Conservation (phyloP, 345 rosid genomes). For the Salix dunnii region DNA sequence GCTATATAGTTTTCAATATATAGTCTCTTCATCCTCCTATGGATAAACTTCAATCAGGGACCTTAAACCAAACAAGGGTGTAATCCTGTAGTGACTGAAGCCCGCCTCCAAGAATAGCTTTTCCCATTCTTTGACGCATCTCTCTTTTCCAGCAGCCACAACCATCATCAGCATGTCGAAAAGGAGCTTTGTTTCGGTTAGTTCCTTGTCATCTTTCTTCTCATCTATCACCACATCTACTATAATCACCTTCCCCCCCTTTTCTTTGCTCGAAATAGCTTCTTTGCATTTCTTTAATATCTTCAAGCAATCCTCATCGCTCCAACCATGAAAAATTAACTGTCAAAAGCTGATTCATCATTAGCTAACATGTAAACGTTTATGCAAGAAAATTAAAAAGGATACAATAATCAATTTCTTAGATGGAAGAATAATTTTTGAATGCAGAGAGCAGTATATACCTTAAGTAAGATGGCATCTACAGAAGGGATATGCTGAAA, state of each 20-base stretch:
- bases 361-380: background rate
- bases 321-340: constrained; percentile 36
- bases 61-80: constrained; percentile 37
- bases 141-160: constrained; percentile 26
- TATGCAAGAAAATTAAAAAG: background rate
- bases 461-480: constrained; percentile 20
- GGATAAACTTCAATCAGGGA: constrained; percentile 54
- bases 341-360: constrained; percentile 2
- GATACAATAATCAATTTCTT: background rate
- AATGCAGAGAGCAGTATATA: background rate
- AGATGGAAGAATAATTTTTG: background rate
- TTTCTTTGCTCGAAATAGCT: constrained; percentile 23
- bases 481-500: constrained; percentile 25
- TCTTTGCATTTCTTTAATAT: constrained; percentile 40
- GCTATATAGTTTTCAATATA: background rate
- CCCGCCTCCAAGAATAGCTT: constrained; percentile 35
- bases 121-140: constrained; percentile 44
- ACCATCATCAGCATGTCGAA: constrained; percentile 44
- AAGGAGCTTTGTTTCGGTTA: constrained; percentile 36
- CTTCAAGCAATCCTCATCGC: constrained; percentile 45
- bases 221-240: constrained; percentile 36
- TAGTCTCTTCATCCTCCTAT: background rate
- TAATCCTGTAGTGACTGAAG: constrained; percentile 35
- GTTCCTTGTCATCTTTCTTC: constrained; percentile 27
- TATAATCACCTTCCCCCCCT: constrained; percentile 32